Evolutionary conservation across 371 early-diverging fungal genomes (phyloP).

Genomic region (Rhizomucor miehei): DNA sequence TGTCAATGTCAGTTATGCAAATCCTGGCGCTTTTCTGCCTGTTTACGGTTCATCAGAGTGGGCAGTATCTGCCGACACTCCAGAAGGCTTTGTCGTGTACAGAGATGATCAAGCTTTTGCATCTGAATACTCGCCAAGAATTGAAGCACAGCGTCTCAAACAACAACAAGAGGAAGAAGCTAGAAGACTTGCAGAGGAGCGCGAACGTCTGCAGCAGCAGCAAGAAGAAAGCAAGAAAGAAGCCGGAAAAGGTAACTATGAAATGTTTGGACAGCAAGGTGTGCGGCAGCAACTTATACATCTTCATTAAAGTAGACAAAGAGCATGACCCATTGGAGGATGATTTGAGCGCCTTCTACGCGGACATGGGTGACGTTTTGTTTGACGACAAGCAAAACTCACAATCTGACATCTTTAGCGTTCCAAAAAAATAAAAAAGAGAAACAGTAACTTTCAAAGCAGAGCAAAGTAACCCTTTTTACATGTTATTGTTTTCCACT

Average conservation of each 20-base stretch:
- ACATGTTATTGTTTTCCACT: constrained; percentile 6
- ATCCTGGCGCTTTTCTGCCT: constrained; percentile 49
- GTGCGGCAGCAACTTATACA: neutral
- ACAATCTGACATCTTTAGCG: constrained; percentile 35
- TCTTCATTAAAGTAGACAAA: constrained; percentile 2
- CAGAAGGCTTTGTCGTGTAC: constrained; percentile 45
- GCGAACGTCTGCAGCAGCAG: constrained; percentile 26
- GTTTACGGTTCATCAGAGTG: constrained; percentile 49
- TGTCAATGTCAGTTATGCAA: constrained; percentile 41
- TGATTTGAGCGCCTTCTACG: constrained; percentile 46
- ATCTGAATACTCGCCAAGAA: constrained; percentile 25
- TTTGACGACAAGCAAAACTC: constrained; percentile 20
- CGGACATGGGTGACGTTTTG: constrained; percentile 38
- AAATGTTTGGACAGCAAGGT: neutral
- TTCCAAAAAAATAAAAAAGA: constrained; percentile 26
- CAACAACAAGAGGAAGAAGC: constrained; percentile 19
- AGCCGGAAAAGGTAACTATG: constrained; percentile 6
- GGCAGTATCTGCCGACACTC: constrained; percentile 30
- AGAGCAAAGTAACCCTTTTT: neutral
- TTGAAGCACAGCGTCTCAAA: constrained; percentile 18
- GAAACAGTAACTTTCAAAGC: too few species aligned
- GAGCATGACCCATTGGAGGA: constrained; percentile 32
- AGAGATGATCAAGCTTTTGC: constrained; percentile 55
- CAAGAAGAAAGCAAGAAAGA: constrained; percentile 13
- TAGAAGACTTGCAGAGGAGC: constrained; percentile 15